Conservation (phyloP, 768 basidiomycete species). For the Baorangia bicolor region DNA sequence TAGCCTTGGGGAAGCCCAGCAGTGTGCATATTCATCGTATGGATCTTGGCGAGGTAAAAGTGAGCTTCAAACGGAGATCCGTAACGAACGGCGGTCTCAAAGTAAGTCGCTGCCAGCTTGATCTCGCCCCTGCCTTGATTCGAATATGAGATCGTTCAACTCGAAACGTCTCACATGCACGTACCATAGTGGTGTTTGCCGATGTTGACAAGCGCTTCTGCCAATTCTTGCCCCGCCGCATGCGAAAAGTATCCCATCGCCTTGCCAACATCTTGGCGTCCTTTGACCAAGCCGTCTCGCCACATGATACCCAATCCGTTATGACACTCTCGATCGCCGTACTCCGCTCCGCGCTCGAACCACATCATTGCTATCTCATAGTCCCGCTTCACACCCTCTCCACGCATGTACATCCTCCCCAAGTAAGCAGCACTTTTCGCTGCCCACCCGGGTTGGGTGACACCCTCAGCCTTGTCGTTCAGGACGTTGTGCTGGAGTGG, state of each 20-base stretch:
- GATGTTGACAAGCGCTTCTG: conserved; percentile 89
- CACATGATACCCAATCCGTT: conserved; percentile 92
- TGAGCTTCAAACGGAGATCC: conserved; percentile 95
- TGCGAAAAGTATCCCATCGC: conserved; percentile 66
- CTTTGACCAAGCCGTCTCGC: conserved; percentile 80
- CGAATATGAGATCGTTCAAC: conserved; percentile 3
- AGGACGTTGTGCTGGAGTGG: conserved; percentile 45
- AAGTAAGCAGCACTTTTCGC: conserved; percentile 84
- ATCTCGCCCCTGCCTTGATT: conserved; percentile 66
- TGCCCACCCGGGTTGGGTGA: conserved; percentile 57
- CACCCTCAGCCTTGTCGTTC: conserved; percentile 48
- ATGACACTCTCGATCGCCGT: conserved; percentile 83
- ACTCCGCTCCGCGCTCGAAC: conserved; percentile 84
- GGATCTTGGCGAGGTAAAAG: conserved; percentile 87
- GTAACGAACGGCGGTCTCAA: conserved; percentile 80
- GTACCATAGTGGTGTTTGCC: conserved; percentile 76
- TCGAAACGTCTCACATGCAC: conserved; percentile 11
- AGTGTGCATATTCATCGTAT: conserved; percentile 54
- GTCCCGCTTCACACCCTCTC: conserved; percentile 86
- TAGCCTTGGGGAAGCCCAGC: conserved; percentile 44
- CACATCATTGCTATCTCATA: conserved; percentile 80
- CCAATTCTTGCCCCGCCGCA: conserved; percentile 85
- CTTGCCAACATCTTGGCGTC: conserved; percentile 63
- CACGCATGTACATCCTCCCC: conserved; percentile 91
- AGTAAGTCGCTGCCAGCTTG: conserved; percentile 62